These are phyloP conservation scores for Penicillium sp. DNA, from an alignment of 2,329 filamentous ascomycete species.

Conservation along the genomic window DNA sequence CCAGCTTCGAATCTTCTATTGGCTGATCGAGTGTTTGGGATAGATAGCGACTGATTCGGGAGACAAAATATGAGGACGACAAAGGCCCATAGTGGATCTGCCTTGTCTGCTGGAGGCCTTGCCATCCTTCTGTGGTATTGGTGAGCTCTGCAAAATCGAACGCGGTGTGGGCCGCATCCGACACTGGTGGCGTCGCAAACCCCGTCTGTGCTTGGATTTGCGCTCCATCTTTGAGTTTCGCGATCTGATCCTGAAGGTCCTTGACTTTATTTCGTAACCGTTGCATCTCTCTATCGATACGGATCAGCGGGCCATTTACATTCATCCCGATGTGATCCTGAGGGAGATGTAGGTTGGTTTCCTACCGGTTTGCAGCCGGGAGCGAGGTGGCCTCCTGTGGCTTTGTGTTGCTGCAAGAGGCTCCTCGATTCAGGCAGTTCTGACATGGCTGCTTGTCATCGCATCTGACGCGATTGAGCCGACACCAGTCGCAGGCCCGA, in stretches of 20 bases:
- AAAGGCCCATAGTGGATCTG: not conserved
- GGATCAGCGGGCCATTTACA: not conserved
- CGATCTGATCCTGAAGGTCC: not conserved
- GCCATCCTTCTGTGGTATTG: not conserved
- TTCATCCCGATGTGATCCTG: not conserved
- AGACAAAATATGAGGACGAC: not conserved
- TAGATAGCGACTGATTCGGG: not conserved
- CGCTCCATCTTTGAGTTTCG: not conserved
- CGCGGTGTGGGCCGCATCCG: not conserved
- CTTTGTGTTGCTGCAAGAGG: slow-evolving; percentile 12
- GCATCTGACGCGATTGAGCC: not conserved
- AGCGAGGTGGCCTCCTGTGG: slow-evolving; percentile 6
- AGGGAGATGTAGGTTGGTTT: not conserved
- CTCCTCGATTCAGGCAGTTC: slow-evolving; percentile 1
- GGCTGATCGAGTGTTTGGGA: not conserved
- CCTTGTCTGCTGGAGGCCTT: not conserved
- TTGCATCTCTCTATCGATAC: not conserved
- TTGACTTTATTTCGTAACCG: not conserved
- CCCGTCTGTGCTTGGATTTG: not conserved
- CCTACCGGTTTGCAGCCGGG: slow-evolving; percentile 5
- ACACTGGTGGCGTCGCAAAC: not conserved
- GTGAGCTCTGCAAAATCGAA: not conserved
- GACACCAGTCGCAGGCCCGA: not conserved
- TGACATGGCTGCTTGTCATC: slow-evolving; percentile 2
- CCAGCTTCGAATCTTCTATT: not conserved